A percentile compares a stretch with the other conserved stretches of the same genome.
Conservation (phyloP, 164 flowering plant genomes). For the Nymphaea colorata region DNA sequence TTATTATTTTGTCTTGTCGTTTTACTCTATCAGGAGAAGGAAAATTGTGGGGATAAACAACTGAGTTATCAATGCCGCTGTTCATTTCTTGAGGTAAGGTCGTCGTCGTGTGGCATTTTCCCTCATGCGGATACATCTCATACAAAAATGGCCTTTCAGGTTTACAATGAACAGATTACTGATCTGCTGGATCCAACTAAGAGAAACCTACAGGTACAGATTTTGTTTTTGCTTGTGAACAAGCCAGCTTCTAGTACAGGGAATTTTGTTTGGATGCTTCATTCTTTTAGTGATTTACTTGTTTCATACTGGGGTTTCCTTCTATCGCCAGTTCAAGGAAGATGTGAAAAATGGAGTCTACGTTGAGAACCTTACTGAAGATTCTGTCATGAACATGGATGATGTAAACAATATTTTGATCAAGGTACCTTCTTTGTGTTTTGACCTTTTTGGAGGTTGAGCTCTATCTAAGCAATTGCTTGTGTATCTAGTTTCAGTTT, state of each 20-base stretch:
- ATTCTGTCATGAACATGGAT: constrained; percentile 64
- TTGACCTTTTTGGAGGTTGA: too few relatives aligned
- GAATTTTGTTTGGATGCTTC: background rate
- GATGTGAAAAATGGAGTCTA: constrained; percentile 71
- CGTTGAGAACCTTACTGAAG: constrained; percentile 84
- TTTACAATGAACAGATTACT: constrained; percentile 75
- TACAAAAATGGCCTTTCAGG: constrained; percentile 21
- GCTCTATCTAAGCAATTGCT: too few relatives aligned
- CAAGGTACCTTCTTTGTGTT: constrained; percentile 39
- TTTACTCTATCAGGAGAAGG: constrained; percentile 37
- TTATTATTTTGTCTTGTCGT: background rate
- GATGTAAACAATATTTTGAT: constrained; percentile 78
- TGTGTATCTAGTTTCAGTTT: too few relatives aligned
- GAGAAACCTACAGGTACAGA: constrained; percentile 69
- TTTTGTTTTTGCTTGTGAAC: background rate
- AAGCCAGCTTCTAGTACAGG: background rate
- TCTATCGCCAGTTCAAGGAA: constrained; percentile 57
- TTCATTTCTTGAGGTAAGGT: constrained; percentile 82
- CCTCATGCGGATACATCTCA: too few relatives aligned
- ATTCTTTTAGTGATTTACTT: constrained; percentile 1
- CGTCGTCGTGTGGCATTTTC: background rate
- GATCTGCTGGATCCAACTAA: constrained; percentile 89
- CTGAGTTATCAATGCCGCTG: constrained; percentile 89
- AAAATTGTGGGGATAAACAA: constrained; percentile 42
- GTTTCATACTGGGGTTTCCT: constrained; percentile 1